A percentile compares a stretch with the other conserved stretches of the same genome.
phyloP scores from a whole-genome alignment of 2,329 filamentous ascomycete species.

The Nemania abortiva region DNA sequence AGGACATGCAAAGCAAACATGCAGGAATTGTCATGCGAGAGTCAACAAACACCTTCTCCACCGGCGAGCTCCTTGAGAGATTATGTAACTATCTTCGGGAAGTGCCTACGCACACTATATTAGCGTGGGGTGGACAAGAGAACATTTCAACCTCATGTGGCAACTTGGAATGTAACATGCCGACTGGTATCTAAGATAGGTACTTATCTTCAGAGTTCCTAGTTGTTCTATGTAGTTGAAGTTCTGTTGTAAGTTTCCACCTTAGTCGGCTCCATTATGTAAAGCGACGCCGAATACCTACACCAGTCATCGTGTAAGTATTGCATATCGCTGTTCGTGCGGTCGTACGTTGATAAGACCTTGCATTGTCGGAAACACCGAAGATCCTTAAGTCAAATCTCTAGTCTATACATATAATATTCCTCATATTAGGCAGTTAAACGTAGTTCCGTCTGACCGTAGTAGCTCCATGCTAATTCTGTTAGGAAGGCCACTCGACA shows the following conservation, averaged over 20 bases:
- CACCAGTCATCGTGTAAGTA: not conserved
- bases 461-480: not conserved
- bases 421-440: not conserved
- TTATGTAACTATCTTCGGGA: conserved; percentile 4
- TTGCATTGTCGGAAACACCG: conserved; percentile 14
- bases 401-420: not conserved
- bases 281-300: not conserved
- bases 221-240: too few species aligned
- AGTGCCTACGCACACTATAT: not conserved
- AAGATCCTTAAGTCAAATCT: conserved; percentile 1
- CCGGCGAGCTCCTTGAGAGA: not conserved
- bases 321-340: not conserved
- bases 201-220: too few species aligned
- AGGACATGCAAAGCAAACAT: not conserved
- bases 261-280: not conserved
- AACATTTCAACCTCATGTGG: conserved; percentile 9
- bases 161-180: conserved; percentile 8
- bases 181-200: not conserved
- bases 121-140: not conserved
- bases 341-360: not conserved
- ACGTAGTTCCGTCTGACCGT: not conserved
- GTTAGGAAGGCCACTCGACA: not conserved
- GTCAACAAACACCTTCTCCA: not conserved
- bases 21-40: not conserved
- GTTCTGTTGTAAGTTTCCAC: not conserved